Base-by-base conservation (phyloP, 768 basidiomycete species). In the Boletus vermiculosoides region DNA sequence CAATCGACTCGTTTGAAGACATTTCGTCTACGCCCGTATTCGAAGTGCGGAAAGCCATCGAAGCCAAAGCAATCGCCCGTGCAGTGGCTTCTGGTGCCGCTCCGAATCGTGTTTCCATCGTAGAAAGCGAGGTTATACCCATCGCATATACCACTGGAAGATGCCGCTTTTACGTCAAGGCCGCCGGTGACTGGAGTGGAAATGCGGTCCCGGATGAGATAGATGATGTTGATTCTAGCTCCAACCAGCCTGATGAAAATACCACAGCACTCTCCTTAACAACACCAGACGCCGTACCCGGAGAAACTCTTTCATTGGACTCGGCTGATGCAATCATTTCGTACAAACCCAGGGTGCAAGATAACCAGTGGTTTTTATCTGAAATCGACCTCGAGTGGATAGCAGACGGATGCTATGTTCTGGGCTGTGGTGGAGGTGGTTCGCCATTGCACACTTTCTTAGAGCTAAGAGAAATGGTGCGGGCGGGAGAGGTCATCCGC, bases 361-460 rank as follows among this genome's bases (percentile, higher is more conserved):
- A 68, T 10, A 61, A 74, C 8, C 74, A 76, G 58, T 83, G 80
- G 80, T 63, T 74, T 37, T 49, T 82, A 6, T 76, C 75, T 15
- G 79, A 82, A 62, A 69, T 73, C 2, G 80, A 82, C 59, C 65
- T 81, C 23, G 81, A 83, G 53, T 87, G 82, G 74, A 81, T 87
- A 45, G 78, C 83, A 25, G 81, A 83, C 52, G 86, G 86, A 31
- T 85, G 84, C 51, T 83, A 82, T 40, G 74, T 87, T 40, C 73
- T 87, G 2, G 86, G 85, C 0, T 81, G 79, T 18, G 85, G 86
- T 3, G 86, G 86, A 30, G 86, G 86, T 3, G 86, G 85, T 8
- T 77, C 79, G 3, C 81, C 86, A 0, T 77, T 83, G 58, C 78
- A 80, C 18, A 67, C 74, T 2, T 85, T 78, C 62, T 66, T 85